Evolutionary conservation across 305 asterid genomes (phyloP), one percentile per base, ranked within the genome.

Genomic region (Lippia alba): DNA sequence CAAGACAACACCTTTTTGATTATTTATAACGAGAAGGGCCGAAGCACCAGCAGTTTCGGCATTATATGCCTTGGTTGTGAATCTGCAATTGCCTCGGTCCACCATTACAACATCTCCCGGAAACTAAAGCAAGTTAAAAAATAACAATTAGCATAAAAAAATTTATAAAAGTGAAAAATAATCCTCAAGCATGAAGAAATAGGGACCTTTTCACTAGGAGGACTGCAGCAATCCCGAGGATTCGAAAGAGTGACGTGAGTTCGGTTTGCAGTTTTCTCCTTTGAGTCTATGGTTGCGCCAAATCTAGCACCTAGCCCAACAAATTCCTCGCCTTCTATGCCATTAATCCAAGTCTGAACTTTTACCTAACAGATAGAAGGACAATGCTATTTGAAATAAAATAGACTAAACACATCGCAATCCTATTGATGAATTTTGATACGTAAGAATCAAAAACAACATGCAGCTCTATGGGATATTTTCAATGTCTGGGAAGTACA

Each of bases 291-390:
- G 57, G 89, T 76, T 14, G 81, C 79, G 76, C 99, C 99, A 82
- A 94, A 94, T 84, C 97, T 83, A 72, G 99, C 99, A 67, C 99
- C 99, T 57, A 91, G 96, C 61, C 99, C 99, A 60, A 91, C 97
- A 82, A 89, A 94, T 61, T 94, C 96, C 11, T 61, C 85, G 7
- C 84, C 86, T 78, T 94, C 99, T 61, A 69, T 33, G 4, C 97
- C 98, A 65, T 94, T 79, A 48, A 94, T 83, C 96, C 96, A 94
- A 65, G 96, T 94, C 79, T 90, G 99, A 74, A 94, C 87, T 89
- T 94, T 94, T 15, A 77, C 81, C 81, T 77, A 45, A 56, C 24
- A 68, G 24, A 49, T 19, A 33, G 30, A 57, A 16, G 54, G 48
- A 14, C 50, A 34, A 17, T 18, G 15, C n/a, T 20, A 53, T 44